Evolutionary conservation across 768 basidiomycete genomes (phyloP), one percentile per base, ranked within the genome.

Genomic region (Hirschioporus abietinus): DNA sequence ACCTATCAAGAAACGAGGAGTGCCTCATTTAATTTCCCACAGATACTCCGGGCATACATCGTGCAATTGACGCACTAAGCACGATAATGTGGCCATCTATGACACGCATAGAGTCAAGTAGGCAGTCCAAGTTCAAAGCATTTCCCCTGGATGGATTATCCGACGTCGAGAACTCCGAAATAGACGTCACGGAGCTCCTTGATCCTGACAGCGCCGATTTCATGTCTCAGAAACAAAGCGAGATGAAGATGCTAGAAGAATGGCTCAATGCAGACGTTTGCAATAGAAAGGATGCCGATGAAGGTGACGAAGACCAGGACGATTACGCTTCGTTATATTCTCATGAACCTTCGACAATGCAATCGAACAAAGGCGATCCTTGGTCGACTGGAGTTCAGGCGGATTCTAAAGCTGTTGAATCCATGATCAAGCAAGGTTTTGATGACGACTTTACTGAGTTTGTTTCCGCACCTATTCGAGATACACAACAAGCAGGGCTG

Each of bases 41-140:
- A 25, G 12, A 60, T 8, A 69, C 76, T 18, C 75, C 73, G 18
- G 84, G 84, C 15, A 82, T 92, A 35, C 83, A 86, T 34, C 86
- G 93, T 26, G 86, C 93, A 8, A 70, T 91, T 23, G 91, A 93
- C 72, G 90, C 92, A 12, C 78, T 95, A 59, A 89, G 91, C 74
- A 93, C 93, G 0, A 86, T 95, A 71, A 92, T 94, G 88, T 95
- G 92, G 92, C 89, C 92, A 4, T 89, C 89, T 0, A 88, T 95
- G 85, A 76, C 84, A 62, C 78, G 83, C 25, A 76, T 73, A 35
- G 72, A 72, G n/a, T 61, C 72, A 7, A 77, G 74, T 62, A 60
- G 63, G 58, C 69, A 71, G 58, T 52, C 68, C 34, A 70, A 70
- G 5, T 8, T 34, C 15, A 61, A 61, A 34, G 3, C 60, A 3